These are phyloP conservation scores for Kwoniella shandongensis DNA, from an alignment of 768 basidiomycete genomes.

Conservation along the genomic window DNA sequence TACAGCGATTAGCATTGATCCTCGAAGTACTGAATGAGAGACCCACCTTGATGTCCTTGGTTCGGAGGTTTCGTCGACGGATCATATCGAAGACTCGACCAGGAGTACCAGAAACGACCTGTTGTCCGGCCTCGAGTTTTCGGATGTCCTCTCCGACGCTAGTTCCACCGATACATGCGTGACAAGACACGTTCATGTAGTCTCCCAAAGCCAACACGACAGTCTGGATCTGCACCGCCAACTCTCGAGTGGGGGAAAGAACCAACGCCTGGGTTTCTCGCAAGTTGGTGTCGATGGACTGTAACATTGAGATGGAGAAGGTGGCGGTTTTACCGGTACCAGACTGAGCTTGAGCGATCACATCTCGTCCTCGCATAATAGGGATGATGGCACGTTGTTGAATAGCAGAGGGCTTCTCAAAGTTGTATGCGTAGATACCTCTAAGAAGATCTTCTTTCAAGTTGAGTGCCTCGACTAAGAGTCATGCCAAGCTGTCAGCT, in stretches of 20 bases:
- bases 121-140: conserved; percentile 95
- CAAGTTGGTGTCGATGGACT: conserved; percentile 92
- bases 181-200: conserved; percentile 99
- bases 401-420: conserved; percentile 97
- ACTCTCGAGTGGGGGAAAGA: conserved; percentile 95
- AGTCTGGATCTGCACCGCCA: conserved; percentile 98
- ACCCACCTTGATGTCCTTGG: conserved; percentile 97
- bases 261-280: conserved; percentile 95
- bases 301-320: conserved; percentile 95
- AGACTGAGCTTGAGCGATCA: conserved; percentile 98
- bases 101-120: conserved; percentile 95
- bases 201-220: conserved; percentile 94
- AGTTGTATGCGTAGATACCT: conserved; percentile 58
- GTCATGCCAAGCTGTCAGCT: conserved; percentile 17
- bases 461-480: conserved; percentile 53
- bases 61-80: conserved; percentile 83
- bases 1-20: too few species aligned
- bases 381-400: conserved; percentile 97
- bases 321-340: conserved; percentile 99
- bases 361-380: conserved; percentile 79
- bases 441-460: conserved; percentile 54
- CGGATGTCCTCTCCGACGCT: conserved; percentile 96
- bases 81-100: conserved; percentile 99
- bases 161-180: conserved; percentile 96
- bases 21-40: neutral